Conservation (phyloP, 129 eudicot genomes). For the Sambucus nigra region DNA sequence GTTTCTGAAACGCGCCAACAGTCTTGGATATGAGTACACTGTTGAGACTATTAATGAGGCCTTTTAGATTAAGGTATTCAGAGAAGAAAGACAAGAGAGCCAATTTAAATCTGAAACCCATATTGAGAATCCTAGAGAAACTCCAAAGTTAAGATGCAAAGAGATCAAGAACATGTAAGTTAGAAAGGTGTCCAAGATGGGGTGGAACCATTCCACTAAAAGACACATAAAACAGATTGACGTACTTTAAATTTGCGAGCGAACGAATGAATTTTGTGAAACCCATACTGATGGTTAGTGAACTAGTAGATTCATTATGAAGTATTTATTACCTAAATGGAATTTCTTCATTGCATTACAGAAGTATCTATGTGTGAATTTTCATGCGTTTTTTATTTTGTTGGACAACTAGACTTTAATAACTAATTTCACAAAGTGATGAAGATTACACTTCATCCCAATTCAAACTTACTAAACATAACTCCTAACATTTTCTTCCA, state of each 20-base stretch:
- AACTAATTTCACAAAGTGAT: no score
- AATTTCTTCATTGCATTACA: no score
- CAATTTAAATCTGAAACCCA: constrained; percentile 7
- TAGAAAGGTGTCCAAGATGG: constrained; percentile 21
- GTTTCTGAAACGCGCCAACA: constrained; percentile 52
- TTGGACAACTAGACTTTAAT: no score
- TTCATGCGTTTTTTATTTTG: no score
- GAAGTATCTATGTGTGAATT: no score
- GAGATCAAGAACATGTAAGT: constrained; percentile 20
- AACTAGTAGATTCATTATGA: no score
- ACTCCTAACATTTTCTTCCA: no score
- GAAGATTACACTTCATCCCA: no score
- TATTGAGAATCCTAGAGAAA: constrained; percentile 36
- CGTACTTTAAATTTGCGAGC: constrained; percentile 5
- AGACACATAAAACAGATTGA: constrained; percentile 5
- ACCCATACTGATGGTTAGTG: no score
- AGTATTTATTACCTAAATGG: no score
- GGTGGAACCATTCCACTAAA: constrained; percentile 18
- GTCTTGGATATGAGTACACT: constrained; percentile 73
- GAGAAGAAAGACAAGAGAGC: neutral
- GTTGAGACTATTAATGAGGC: constrained; percentile 64
- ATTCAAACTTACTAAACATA: no score
- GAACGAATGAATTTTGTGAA: constrained; percentile 43
- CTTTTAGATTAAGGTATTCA: constrained; percentile 25
- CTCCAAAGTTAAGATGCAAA: no score